These are phyloP conservation scores for Actinidia polygama DNA, from an alignment of 179 eudicot species.

Conservation along the genomic window DNA sequence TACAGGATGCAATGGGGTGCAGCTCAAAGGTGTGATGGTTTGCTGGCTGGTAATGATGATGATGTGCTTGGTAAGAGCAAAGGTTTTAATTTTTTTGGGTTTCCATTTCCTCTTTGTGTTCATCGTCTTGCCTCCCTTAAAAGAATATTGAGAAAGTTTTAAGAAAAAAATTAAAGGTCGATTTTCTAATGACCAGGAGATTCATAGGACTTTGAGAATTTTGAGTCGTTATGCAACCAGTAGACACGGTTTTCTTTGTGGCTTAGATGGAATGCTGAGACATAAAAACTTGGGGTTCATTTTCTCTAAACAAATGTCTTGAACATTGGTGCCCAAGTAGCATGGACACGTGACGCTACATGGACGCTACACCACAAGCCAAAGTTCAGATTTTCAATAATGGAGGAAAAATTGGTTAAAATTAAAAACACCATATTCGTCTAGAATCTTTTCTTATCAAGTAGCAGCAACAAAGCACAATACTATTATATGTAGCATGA, in stretches of 20 bases:
- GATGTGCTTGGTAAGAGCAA: slow-evolving; percentile 78
- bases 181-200: neutral
- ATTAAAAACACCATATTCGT: too few relatives aligned
- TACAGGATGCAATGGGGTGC: slow-evolving; percentile 99
- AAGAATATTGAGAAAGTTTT: neutral
- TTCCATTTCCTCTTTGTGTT: neutral
- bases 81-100: neutral
- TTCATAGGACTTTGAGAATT: neutral
- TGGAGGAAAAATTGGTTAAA: too few relatives aligned
- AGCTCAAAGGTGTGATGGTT: slow-evolving; percentile 95
- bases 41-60: slow-evolving; percentile 63
- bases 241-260: neutral
- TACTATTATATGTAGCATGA: too few relatives aligned
- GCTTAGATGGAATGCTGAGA: neutral
- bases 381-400: too few relatives aligned
- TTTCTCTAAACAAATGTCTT: neutral
- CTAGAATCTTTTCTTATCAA: too few relatives aligned
- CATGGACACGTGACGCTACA: too few relatives aligned
- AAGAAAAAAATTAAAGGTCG: neutral
- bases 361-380: too few relatives aligned
- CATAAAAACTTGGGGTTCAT: neutral
- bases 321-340: too few relatives aligned
- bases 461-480: too few relatives aligned
- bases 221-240: neutral
- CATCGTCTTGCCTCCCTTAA: neutral